These are phyloP conservation scores for Alloascoidea africana DNA, from an alignment of 805 yeast genomes.

Conservation along the genomic window DNA sequence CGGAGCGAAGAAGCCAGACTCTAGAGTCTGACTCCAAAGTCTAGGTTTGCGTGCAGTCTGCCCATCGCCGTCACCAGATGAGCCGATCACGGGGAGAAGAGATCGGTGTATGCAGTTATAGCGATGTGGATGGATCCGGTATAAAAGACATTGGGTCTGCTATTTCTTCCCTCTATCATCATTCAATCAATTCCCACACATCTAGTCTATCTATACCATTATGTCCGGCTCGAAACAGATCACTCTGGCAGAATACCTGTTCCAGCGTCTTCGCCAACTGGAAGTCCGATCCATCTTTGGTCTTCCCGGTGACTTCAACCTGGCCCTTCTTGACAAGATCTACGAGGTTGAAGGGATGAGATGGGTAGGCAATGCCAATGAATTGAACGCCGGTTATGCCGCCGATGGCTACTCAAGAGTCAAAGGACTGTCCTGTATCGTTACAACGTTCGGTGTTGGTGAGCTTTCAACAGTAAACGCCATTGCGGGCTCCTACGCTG, in stretches of 20 bases:
- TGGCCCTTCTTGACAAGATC: slow-evolving; percentile 47
- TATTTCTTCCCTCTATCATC: no score
- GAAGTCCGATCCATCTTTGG: slow-evolving; percentile 34
- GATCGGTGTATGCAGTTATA: no score
- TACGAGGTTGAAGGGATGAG: slow-evolving; percentile 41
- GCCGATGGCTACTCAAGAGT: slow-evolving; percentile 83
- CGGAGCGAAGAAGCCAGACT: no score
- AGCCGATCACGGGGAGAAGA: no score
- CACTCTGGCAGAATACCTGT: slow-evolving; percentile 31
- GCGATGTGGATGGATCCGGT: no score
- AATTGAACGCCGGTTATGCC: slow-evolving; percentile 77
- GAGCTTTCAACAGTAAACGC: slow-evolving; percentile 77
- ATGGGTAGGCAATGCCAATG: slow-evolving; percentile 90
- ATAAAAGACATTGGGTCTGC: no score
- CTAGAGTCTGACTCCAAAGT: no score
- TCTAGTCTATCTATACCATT: not conserved
- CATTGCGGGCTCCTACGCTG: slow-evolving; percentile 80
- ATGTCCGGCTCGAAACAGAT: slow-evolving; percentile 6
- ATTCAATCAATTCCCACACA: no score
- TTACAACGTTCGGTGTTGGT: slow-evolving; percentile 88
- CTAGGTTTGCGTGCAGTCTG: no score
- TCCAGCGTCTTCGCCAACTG: slow-evolving; percentile 26
- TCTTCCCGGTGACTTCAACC: slow-evolving; percentile 48
- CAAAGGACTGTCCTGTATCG: slow-evolving; percentile 56
- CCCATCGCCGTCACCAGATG: no score